These are phyloP conservation scores for Millerozyma acaciae DNA, from an alignment of 805 yeast genomes.

Conservation along the genomic window DNA sequence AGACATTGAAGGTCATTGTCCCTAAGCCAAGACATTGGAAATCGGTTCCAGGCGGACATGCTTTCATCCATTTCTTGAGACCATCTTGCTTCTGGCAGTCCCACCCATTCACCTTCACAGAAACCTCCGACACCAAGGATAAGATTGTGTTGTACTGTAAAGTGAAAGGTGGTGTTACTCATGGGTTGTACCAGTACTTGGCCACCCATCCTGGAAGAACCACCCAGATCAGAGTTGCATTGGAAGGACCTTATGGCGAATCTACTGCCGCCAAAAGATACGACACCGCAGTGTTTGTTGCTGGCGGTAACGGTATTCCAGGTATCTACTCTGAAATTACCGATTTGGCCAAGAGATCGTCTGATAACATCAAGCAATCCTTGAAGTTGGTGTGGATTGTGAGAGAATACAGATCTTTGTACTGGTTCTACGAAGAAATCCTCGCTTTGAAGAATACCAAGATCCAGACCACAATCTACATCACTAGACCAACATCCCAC, in stretches of 20 bases:
- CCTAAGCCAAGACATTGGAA: conserved; percentile 46
- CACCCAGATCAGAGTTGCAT: conserved; percentile 25
- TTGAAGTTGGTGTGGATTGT: conserved; percentile 61
- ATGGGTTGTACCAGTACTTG: conserved; percentile 28
- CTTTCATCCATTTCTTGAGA: conserved; percentile 36
- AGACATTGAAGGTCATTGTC: conserved; percentile 37
- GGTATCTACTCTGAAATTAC: conserved; percentile 44
- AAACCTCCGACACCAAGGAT: conserved; percentile 23
- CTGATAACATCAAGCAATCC: conserved; percentile 15
- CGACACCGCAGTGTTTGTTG: conserved; percentile 53
- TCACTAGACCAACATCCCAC: conserved; percentile 21
- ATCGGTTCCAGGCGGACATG: conserved; percentile 37
- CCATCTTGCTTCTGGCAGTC: conserved; percentile 43
- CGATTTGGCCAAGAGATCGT: conserved; percentile 20
- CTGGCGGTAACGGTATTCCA: conserved; percentile 77
- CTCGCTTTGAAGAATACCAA: conserved; percentile 16
- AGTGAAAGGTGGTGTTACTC: conserved; percentile 38
- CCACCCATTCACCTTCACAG: conserved; percentile 42
- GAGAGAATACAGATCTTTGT: conserved; percentile 46
- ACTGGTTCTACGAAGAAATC: conserved; percentile 46
- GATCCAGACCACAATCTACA: conserved; percentile 24
- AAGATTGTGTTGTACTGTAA: conserved; percentile 45
- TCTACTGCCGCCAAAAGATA: conserved; percentile 45
- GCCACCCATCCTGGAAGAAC: conserved; percentile 24
- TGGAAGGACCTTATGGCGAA: conserved; percentile 73